Base-by-base conservation (phyloP, 345 rosid genomes). In the Eucalyptus curtisii region DNA sequence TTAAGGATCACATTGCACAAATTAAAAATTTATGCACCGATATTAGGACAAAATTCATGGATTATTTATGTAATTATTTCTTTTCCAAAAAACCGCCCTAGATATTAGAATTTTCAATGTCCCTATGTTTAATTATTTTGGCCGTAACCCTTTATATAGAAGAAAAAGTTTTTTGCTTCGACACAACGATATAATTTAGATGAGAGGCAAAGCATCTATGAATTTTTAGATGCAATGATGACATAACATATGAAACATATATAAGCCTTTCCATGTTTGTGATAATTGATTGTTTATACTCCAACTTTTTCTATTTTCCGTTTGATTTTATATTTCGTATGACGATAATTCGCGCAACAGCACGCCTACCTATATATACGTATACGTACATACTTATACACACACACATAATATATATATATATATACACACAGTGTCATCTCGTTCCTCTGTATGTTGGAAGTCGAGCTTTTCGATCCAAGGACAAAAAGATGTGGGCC, bases 31-130 rank as follows among this genome's bases (percentile, higher is more conserved):
- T 52, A 52, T 0, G 4, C 25, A 20, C 0, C 0, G 0, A 52
- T 20, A 20, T 20, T 20, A 52, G 0, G 10, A 52, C 10, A 52
- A 19, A 52, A 52, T 52, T 19, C 0, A 52, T 52, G 8, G 1
- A 52, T 0, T 0, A 52, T 52, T 20, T 52, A 0, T 19, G 5
- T 2, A 0, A 0, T 7, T 0, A 1, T 52, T 52, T 8, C 0
- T 52, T 52, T 52, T 52, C 8, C 31, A 27, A 30, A 61, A 59
- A 0, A 30, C 4, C 1, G 0, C 31, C 16, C 15, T 1, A 12
- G 4, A 30, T 30, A 61, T 61, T 27, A 61, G 68, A 61, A 61
- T 12, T 30, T 61, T 61, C 33, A 0, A 30, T 1, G 33, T 61
- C 33, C 0, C 31, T 27, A 27, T 27, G 4, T 61, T 52, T 30